Conservation (phyloP, 177 flowering plant species). For the Vitis hybrid region DNA sequence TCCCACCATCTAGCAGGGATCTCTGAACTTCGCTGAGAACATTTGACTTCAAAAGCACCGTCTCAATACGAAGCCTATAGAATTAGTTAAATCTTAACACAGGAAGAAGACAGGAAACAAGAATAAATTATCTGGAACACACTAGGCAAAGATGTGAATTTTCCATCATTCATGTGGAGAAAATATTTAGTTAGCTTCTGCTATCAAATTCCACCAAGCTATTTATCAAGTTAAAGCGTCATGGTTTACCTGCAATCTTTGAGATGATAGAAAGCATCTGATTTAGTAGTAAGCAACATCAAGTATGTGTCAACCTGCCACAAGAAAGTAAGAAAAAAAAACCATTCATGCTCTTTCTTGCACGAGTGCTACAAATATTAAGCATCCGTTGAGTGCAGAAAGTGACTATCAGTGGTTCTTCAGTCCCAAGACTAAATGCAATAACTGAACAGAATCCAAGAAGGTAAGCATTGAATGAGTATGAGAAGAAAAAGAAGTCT, state of each 20-base stretch:
- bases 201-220: neutral
- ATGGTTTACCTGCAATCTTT: conserved; percentile 86
- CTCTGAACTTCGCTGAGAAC: conserved; percentile 91
- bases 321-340: conserved; percentile 8
- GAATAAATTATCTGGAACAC: neutral
- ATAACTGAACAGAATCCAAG: neutral
- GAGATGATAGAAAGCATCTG: conserved; percentile 95
- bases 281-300: conserved; percentile 89
- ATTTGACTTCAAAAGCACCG: conserved; percentile 86
- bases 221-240: neutral
- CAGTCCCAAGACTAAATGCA: neutral
- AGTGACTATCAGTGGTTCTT: neutral
- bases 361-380: neutral
- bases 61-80: conserved; percentile 77
- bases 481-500: neutral
- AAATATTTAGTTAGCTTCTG: neutral
- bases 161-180: neutral
- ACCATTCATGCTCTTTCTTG: neutral
- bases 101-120: neutral
- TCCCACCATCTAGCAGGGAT: conserved; percentile 87
- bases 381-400: no score
- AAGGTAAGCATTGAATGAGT: neutral
- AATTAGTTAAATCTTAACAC: conserved; percentile 7
- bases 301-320: conserved; percentile 84
- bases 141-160: neutral